phyloP scores from a whole-genome alignment of 228 moss, liverwort and hornwort species.

The Sphagnum magellanicum region DNA sequence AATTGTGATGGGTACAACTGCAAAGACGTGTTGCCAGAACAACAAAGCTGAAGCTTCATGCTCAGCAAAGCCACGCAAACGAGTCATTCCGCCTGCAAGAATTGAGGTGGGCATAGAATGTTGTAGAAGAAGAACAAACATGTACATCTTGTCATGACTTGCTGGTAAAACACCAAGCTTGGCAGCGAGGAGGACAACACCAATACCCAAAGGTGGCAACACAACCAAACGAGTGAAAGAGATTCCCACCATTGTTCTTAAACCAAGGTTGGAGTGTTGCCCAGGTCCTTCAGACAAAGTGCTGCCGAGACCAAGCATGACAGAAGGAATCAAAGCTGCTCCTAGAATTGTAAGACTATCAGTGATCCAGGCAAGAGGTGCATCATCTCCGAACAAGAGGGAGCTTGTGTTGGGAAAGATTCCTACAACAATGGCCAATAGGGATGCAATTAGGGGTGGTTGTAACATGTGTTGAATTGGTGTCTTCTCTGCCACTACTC shows the following conservation, averaged over 20 bases:
- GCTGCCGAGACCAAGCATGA: constrained; percentile 88
- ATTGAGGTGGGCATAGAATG: constrained; percentile 92
- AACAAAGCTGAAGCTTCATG: constrained; percentile 79
- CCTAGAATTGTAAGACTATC: constrained; percentile 84
- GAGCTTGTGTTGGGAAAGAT: constrained; percentile 52
- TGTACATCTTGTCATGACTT: constrained; percentile 59
- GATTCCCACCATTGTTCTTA: constrained; percentile 65
- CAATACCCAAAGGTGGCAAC: constrained; percentile 74
- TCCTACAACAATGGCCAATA: constrained; percentile 66
- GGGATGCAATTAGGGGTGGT: constrained; percentile 76
- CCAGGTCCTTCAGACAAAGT: constrained; percentile 83
- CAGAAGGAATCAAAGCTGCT: constrained; percentile 73
- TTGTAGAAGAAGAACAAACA: constrained; percentile 78
- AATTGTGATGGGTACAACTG: constrained; percentile 52
- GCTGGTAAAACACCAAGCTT: constrained; percentile 47
- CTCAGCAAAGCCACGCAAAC: constrained; percentile 76
- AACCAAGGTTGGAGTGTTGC: constrained; percentile 52
- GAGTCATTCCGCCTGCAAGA: constrained; percentile 83
- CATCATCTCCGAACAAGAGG: constrained; percentile 55
- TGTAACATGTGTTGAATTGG: constrained; percentile 79
- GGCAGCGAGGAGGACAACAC: constrained; percentile 50
- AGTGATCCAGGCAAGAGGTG: constrained; percentile 67
- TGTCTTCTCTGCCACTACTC: constrained; percentile 80
- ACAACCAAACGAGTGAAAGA: constrained; percentile 69
- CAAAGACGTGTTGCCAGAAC: constrained; percentile 80